A percentile compares a stretch with the other conserved stretches of the same genome.
These are phyloP conservation scores for Podaxis sp. DNA, from an alignment of 768 basidiomycete genomes.

Conservation along the genomic window DNA sequence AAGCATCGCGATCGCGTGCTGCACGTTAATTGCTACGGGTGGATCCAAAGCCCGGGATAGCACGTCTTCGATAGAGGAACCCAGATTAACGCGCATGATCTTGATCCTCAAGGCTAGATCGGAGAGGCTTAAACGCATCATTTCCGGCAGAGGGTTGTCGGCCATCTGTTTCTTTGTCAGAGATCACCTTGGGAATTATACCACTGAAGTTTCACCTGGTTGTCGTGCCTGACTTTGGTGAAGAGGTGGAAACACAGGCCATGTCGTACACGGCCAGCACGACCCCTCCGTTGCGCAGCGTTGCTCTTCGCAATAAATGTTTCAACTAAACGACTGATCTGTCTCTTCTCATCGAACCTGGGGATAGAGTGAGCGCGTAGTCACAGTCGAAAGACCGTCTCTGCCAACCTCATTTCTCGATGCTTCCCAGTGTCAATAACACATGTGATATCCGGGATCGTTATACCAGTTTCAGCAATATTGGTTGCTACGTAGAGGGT, in stretches of 20 bases:
- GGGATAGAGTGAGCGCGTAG: background rate
- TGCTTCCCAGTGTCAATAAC: constrained; percentile 95
- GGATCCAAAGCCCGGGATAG: constrained; percentile 87
- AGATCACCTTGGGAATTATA: background rate
- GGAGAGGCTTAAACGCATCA: constrained; percentile 88
- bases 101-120: constrained; percentile 90
- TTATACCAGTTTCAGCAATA: constrained; percentile 96
- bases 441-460: constrained; percentile 96
- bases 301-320: constrained; percentile 91
- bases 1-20: constrained; percentile 84
- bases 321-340: constrained; percentile 87
- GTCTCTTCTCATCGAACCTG: constrained; percentile 96
- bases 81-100: constrained; percentile 88
- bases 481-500: constrained; percentile 61
- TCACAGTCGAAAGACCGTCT: background rate
- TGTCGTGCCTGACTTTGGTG: constrained; percentile 83
- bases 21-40: constrained; percentile 79
- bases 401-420: constrained; percentile 77
- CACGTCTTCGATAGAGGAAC: constrained; percentile 84
- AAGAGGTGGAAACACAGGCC: constrained; percentile 96
- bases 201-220: constrained; percentile 39
- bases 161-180: constrained; percentile 53
- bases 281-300: constrained; percentile 82
- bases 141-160: constrained; percentile 91
- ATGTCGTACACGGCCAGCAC: constrained; percentile 85